Conservation (phyloP, 1,139 yeast genomes). For the Tardiomyces blankii region DNA sequence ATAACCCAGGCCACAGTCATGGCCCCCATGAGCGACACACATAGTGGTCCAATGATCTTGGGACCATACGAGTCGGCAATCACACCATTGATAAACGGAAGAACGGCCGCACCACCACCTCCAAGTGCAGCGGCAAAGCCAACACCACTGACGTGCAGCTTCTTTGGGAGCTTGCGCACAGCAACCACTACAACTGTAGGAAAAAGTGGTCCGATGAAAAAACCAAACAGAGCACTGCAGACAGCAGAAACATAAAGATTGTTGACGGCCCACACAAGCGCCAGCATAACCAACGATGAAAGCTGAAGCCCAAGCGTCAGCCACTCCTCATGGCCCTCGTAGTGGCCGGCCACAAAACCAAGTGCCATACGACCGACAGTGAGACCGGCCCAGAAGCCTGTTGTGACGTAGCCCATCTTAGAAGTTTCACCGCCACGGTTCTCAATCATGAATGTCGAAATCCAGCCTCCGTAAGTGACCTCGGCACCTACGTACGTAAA, state of each 20-base stretch:
- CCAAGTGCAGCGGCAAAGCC: slow-evolving; percentile 74
- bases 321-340: slow-evolving; percentile 15
- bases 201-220: slow-evolving; percentile 69
- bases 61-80: slow-evolving; percentile 20
- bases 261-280: slow-evolving; percentile 22
- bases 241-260: slow-evolving; percentile 19
- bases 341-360: slow-evolving; percentile 13
- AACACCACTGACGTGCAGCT: slow-evolving; percentile 54
- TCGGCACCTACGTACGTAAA: slow-evolving; percentile 54
- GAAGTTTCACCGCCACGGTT: slow-evolving; percentile 35
- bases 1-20: slow-evolving; percentile 20
- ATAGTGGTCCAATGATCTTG: slow-evolving; percentile 20
- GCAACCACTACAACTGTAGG: slow-evolving; percentile 66
- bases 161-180: slow-evolving; percentile 49
- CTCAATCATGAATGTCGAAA: slow-evolving; percentile 44
- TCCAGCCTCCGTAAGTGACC: slow-evolving; percentile 56
- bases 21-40: slow-evolving; percentile 14
- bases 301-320: slow-evolving; percentile 14
- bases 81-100: slow-evolving; percentile 23
- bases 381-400: slow-evolving; percentile 58
- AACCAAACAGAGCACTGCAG: slow-evolving; percentile 46
- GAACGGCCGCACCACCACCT: slow-evolving; percentile 63
- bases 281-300: slow-evolving; percentile 13
- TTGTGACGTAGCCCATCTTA: slow-evolving; percentile 45
- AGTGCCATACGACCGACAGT: slow-evolving; percentile 43